Base-by-base conservation (phyloP, 2,329 filamentous ascomycete genomes). In the Keithomyces neogunnii region DNA sequence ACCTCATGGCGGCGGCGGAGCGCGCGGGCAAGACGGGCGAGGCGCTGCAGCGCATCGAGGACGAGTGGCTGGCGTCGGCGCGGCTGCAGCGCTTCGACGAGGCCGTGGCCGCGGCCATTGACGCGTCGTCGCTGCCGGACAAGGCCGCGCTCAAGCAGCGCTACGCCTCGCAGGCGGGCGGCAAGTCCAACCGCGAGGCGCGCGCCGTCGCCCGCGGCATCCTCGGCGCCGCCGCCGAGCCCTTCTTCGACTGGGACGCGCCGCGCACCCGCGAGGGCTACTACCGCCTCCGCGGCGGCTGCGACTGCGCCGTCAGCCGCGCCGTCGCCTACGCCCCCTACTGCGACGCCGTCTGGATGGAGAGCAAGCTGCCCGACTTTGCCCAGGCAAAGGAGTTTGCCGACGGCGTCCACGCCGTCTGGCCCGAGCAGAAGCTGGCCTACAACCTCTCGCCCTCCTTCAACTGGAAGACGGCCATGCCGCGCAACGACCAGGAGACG, bases 391-490 rank as follows among this genome's bases (percentile, higher is more conserved):
- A 89, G 74, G 87, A 96, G 66, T 99, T 99, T 62, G 91, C 93
- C 33, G 79, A 88, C 43, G 92, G 93, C 47, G 92, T 99, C 40
- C 93, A 97, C 71, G 87, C 89, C 51, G 89, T 90, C 8, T 96
- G 87, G 83, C 93, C 93, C 1, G 88, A 99, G 73, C 89, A 96
- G 71, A 99, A 99, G 88, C 86, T 99, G 54, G 87, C 93, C 4
- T 99, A 99, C 78, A 99, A 99, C 78, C 85, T 99, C 57, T 96
- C 90, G 0, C 93, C 93, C 32, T 96, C 90, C 3, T 99, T 99
- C 86, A 99, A 99, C 82, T 99, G 93, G 93, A 97, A 97, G 78
- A 80, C 90, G 53, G 93, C 92, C 62, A 96, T 96, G 91, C 80
- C 89, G 44, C 83, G 87, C 59, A 78, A 80, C 49, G 92, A 97